Evolutionary conservation across 108 stramenopile genomes (phyloP).

Genomic region (Stephanodiscus triporus): DNA sequence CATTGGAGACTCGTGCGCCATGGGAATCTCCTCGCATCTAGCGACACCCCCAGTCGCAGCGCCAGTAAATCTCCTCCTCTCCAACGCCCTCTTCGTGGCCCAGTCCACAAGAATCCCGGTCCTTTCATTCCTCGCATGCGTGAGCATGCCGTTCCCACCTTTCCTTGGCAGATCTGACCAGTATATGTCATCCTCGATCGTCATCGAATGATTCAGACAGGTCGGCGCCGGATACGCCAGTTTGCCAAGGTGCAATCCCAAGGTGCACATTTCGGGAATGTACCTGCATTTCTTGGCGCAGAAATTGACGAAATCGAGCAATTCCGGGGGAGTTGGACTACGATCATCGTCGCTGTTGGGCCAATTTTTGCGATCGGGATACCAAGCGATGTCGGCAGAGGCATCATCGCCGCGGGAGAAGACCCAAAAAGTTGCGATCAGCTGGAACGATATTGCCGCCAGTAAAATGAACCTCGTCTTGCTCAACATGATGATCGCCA

Average conservation of each 20-base stretch:
- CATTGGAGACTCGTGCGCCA: conserved; percentile 14
- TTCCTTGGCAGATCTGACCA: neutral
- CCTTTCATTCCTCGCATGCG: neutral
- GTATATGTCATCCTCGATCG: conserved; percentile 19
- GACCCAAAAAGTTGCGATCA: too few relatives aligned
- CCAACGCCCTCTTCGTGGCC: neutral
- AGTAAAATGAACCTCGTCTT: too few relatives aligned
- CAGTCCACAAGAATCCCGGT: neutral
- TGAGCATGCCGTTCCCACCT: neutral
- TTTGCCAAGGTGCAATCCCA: neutral
- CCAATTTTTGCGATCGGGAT: too few relatives aligned
- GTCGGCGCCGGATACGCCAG: conserved; percentile 16
- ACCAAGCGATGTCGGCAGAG: too few relatives aligned
- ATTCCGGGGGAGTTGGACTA: neutral
- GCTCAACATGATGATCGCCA: too few relatives aligned
- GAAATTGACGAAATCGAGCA: conserved; percentile 15
- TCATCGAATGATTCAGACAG: conserved; percentile 21
- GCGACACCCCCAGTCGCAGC: too few relatives aligned
- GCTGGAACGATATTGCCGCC: too few relatives aligned
- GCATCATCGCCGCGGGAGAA: too few relatives aligned
- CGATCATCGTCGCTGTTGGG: too few relatives aligned
- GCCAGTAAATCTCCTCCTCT: neutral
- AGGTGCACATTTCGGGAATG: conserved; percentile 23
- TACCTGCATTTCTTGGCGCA: conserved; percentile 32
- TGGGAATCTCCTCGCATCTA: conserved; percentile 9